A percentile compares a stretch with the other conserved stretches of the same genome.
These are phyloP conservation scores for Lactifluus pinguis DNA, from an alignment of 768 basidiomycete genomes.

Conservation along the genomic window DNA sequence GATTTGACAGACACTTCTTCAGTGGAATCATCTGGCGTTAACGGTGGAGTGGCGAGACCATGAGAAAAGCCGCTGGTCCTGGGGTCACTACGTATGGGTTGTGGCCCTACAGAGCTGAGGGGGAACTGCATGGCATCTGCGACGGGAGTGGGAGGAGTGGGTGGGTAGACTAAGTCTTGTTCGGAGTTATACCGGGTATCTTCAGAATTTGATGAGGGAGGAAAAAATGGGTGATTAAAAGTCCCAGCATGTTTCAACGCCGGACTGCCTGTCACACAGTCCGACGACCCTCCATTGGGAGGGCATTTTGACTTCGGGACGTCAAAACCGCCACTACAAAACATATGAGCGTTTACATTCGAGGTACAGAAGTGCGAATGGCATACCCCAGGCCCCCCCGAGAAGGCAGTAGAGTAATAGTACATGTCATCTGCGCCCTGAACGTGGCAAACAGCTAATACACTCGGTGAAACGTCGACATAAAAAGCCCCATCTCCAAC, in stretches of 20 bases:
- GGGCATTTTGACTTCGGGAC: constrained; percentile 85
- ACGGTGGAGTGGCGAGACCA: constrained; percentile 58
- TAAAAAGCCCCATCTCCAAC: constrained; percentile 93
- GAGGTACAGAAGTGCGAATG: background rate
- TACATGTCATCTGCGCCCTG: constrained; percentile 77
- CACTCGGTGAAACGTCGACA: constrained; percentile 61
- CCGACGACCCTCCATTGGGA: constrained; percentile 91
- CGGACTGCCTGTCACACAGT: constrained; percentile 91
- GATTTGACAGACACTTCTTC: constrained; percentile 35
- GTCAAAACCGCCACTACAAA: constrained; percentile 89
- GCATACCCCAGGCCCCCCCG: constrained; percentile 81
- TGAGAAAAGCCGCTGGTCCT: constrained; percentile 18
- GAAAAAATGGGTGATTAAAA: constrained; percentile 15
- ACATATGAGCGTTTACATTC: background rate
- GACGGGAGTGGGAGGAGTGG: constrained; percentile 22
- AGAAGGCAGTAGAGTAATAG: constrained; percentile 90
- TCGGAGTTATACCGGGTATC: constrained; percentile 25
- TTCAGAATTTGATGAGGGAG: constrained; percentile 33
- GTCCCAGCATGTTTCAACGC: constrained; percentile 41
- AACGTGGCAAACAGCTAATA: constrained; percentile 79
- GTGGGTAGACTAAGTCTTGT: constrained; percentile 28
- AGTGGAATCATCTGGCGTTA: constrained; percentile 64
- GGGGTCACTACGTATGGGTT: constrained; percentile 20
- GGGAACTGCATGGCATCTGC: constrained; percentile 13
- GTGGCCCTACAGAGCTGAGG: constrained; percentile 17